Conservation (phyloP, 331 rosid species). For the Stylosanthes scabra region DNA sequence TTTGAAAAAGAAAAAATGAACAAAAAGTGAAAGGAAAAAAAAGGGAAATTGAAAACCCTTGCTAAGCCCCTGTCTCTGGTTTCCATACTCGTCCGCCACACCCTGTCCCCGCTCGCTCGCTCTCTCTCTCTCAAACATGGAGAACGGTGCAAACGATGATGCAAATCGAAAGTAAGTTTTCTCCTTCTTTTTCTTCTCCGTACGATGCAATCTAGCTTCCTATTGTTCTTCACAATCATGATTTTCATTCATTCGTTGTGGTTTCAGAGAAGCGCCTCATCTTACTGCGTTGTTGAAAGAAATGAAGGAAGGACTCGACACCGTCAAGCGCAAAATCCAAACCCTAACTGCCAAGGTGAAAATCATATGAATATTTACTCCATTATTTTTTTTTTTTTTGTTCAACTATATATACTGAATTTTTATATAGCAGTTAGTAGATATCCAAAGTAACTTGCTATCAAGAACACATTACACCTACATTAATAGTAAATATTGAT, state of each 20-base stretch:
- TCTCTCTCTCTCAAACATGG: conserved; percentile 33
- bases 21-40: too few species aligned
- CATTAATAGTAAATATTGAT: neutral
- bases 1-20: too few species aligned
- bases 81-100: neutral
- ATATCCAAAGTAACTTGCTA: too few species aligned
- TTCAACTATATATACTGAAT: too few species aligned
- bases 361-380: neutral
- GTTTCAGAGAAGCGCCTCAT: conserved; percentile 67
- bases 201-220: neutral
- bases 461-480: too few species aligned
- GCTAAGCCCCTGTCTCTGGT: neutral
- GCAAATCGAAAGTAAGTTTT: conserved; percentile 42
- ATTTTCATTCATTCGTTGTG: neutral
- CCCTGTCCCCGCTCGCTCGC: neutral
- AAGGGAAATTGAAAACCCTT: neutral
- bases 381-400: too few species aligned
- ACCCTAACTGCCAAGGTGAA: conserved; percentile 70
- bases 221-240: neutral
- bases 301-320: conserved; percentile 82
- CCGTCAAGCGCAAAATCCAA: conserved; percentile 62
- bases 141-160: conserved; percentile 15
- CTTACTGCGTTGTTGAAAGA: conserved; percentile 69
- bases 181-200: neutral
- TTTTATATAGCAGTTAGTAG: too few species aligned